Evolutionary conservation across 139 green algal genomes (phyloP).

Genomic region (Penium margaritaceum): DNA sequence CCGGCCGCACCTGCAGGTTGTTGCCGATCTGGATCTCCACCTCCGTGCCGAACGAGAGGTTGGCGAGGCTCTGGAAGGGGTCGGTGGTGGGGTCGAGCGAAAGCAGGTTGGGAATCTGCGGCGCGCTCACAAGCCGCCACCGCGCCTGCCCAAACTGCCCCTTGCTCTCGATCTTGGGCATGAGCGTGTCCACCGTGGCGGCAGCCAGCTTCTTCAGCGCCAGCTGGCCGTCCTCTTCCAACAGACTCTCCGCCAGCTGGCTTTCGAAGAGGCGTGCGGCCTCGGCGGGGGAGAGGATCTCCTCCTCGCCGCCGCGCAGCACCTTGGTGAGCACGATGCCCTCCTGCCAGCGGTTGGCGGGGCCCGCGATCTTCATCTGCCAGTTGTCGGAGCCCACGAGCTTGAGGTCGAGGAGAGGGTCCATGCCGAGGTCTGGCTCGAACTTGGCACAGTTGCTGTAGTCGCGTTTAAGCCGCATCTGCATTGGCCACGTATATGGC

Average conservation of each 20-base stretch:
- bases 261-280: constrained; percentile 85
- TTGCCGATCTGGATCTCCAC: constrained; percentile 76
- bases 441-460: constrained; percentile 81
- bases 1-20: constrained; percentile 36
- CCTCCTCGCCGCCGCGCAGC: not conserved
- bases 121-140: constrained; percentile 81
- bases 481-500: too few relatives aligned
- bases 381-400: constrained; percentile 69
- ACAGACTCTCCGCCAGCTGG: constrained; percentile 72
- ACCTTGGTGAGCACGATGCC: constrained; percentile 7
- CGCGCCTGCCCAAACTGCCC: constrained; percentile 73
- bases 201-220: constrained; percentile 77
- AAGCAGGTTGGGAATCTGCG: constrained; percentile 69
- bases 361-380: constrained; percentile 51
- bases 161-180: constrained; percentile 89
- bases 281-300: constrained; percentile 43
- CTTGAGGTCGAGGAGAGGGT: constrained; percentile 67
- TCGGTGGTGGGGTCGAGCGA: constrained; percentile 58
- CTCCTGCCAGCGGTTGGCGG: constrained; percentile 65
- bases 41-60: constrained; percentile 74
- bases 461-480: constrained; percentile 63
- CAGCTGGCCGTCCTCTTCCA: constrained; percentile 87
- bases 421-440: constrained; percentile 57
- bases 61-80: constrained; percentile 47
- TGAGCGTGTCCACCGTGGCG: constrained; percentile 73